Base-by-base conservation (phyloP, 805 yeast species). In the Yamadazyma sp. region DNA sequence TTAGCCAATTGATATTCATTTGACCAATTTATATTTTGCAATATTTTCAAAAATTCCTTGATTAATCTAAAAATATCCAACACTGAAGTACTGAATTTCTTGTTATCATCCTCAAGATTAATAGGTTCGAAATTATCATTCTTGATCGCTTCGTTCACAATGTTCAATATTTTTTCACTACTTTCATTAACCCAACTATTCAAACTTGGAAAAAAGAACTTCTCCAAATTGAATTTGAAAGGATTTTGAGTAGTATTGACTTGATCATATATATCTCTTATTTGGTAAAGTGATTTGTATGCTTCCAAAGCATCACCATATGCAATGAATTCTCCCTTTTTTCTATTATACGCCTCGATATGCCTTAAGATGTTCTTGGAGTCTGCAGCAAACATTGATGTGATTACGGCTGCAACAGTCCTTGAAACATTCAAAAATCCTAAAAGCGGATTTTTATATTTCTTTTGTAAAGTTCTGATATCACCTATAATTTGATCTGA, bases 51-150 rank as follows among this genome's bases (percentile, higher is more conserved):
- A 9, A 77, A 71, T 35, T 78, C 78, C 39, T 73, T 72, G 23
- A 84, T 69, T 53, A 84, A 66, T 7, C 76, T 69, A 54, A 83
- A 82, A 10, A 83, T 70, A 52, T 85, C 93, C 15, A 73, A 52
- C 1, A 82, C 84, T 0, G 91, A 83, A 2, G 76, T 63, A 41
- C 86, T 78, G 48, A 69, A 60, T 36, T 63, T 63, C 41, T 63
- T 62, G 2, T 57, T 62, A 28, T 67, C 63, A 1, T 55, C 62
- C 1, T 60, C 54, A 14, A 62, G 37, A 42, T 76, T 76, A 12
- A 78, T 49, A 0, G 81, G 77, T 33, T 66, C 60, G 53, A 81
- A 79, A 1, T 51, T 49, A 52, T 88, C 96, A 8, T 65, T 70
- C 7, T 65, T 61, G 4, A 86, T 50, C 0, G 91, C 78, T 18